phyloP scores from a whole-genome alignment of 805 yeast species.

The Candida coleopterorum region DNA sequence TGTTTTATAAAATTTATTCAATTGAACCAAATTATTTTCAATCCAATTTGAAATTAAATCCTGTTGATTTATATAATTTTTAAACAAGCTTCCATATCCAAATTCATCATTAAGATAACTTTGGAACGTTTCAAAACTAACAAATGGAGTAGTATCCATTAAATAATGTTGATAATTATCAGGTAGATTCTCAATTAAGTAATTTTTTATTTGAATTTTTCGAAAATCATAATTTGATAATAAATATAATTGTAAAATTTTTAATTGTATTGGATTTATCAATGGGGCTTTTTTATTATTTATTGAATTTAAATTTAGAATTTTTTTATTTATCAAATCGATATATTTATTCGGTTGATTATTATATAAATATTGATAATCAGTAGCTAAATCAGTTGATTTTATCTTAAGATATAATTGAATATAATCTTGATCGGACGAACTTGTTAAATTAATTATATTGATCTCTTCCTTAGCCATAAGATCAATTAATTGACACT shows the following conservation, averaged over 20 bases:
- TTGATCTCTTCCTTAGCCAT: not conserved
- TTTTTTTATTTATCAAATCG: conserved; percentile 30
- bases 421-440: not conserved
- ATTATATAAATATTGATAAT: conserved; percentile 23
- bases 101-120: conserved; percentile 10
- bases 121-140: conserved; percentile 4
- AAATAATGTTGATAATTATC: not conserved
- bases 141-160: conserved; percentile 1
- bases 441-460: not conserved
- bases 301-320: conserved; percentile 17
- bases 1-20: conserved; percentile 26
- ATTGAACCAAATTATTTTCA: conserved; percentile 28
- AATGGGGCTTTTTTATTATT: conserved; percentile 6
- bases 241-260: conserved; percentile 27
- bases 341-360: conserved; percentile 14
- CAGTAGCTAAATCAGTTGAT: conserved; percentile 29
- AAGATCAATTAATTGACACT: not conserved
- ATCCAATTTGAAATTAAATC: conserved; percentile 16
- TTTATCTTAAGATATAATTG: conserved; percentile 17
- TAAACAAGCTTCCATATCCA: not conserved
- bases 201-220: conserved; percentile 20
- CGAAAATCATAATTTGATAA: conserved; percentile 32
- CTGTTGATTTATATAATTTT: not conserved
- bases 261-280: conserved; percentile 15
- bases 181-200: conserved; percentile 11